These are phyloP conservation scores for Skeletonema grethae DNA, from an alignment of 108 stramenopile species.

Conservation along the genomic window DNA sequence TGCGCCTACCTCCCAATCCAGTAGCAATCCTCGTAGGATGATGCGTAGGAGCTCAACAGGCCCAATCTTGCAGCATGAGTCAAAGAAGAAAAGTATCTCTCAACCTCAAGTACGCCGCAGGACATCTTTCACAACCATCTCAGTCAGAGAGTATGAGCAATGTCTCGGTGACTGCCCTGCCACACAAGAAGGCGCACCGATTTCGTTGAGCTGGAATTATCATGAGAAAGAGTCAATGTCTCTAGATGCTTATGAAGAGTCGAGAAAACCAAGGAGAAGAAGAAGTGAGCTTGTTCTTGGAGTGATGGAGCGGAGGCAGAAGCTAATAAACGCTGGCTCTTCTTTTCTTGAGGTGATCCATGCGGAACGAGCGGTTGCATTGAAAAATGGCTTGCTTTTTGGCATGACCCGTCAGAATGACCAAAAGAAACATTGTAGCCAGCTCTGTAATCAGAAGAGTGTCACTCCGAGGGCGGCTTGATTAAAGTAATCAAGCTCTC, in stretches of 20 bases:
- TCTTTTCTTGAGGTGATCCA: slow-evolving; percentile 14
- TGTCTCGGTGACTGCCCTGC: slow-evolving; percentile 70
- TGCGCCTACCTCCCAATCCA: background rate
- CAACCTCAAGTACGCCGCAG: background rate
- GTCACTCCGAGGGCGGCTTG: background rate
- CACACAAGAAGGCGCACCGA: slow-evolving; percentile 63
- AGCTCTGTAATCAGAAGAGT: background rate
- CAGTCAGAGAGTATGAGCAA: slow-evolving; percentile 58
- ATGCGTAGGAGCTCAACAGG: background rate
- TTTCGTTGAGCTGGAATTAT: slow-evolving; percentile 68
- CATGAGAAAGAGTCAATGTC: slow-evolving; percentile 34
- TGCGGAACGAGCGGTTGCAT: slow-evolving; percentile 2
- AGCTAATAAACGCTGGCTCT: slow-evolving; percentile 4
- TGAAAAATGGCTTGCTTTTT: background rate
- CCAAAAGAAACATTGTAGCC: background rate
- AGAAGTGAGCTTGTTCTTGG: slow-evolving; percentile 26
- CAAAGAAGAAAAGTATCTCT: background rate
- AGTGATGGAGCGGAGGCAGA: slow-evolving; percentile 12
- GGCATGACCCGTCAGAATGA: background rate
- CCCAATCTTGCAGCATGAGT: background rate
- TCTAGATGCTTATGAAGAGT: slow-evolving; percentile 60
- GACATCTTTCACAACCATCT: slow-evolving; percentile 29
- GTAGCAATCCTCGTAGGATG: background rate
- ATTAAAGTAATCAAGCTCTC: background rate
- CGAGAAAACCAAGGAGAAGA: slow-evolving; percentile 14